Conservation (phyloP, 768 basidiomycete species). For the Tremella fuciformis region DNA sequence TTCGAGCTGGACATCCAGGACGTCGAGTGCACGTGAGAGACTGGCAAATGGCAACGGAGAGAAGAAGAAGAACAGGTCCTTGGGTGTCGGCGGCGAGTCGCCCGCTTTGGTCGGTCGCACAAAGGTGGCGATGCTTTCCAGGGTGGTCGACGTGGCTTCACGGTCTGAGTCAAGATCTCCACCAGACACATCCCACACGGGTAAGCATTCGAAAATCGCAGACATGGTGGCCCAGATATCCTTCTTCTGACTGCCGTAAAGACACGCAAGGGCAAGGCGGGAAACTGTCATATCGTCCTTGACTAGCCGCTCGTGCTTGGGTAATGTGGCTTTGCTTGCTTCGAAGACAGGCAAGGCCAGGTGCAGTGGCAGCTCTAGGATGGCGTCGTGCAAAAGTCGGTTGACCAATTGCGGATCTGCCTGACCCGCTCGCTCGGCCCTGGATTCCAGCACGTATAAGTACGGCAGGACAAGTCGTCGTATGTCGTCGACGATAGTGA, state of each 20-base stretch:
- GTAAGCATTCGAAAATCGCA: slow-evolving; percentile 89
- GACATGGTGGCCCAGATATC: slow-evolving; percentile 82
- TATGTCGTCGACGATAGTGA: slow-evolving; percentile 67
- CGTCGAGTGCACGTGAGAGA: slow-evolving; percentile 78
- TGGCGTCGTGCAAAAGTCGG: slow-evolving; percentile 68
- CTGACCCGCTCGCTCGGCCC: slow-evolving; percentile 72
- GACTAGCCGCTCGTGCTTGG: slow-evolving; percentile 67
- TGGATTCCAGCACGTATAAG: slow-evolving; percentile 84
- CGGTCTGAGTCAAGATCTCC: slow-evolving; percentile 59
- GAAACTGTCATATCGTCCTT: slow-evolving; percentile 79
- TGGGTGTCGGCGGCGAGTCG: slow-evolving; percentile 58
- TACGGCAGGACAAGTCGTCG: slow-evolving; percentile 81
- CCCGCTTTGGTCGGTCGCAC: slow-evolving; percentile 69
- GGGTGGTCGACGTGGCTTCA: slow-evolving; percentile 76
- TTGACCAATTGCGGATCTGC: slow-evolving; percentile 67
- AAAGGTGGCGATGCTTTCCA: slow-evolving; percentile 73
- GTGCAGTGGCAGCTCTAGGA: slow-evolving; percentile 66
- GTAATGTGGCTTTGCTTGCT: slow-evolving; percentile 83
- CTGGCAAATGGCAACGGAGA: slow-evolving; percentile 69
- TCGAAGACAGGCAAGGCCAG: slow-evolving; percentile 76
- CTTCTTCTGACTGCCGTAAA: slow-evolving; percentile 72
- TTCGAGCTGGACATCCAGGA: slow-evolving; percentile 89
- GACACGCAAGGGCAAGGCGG: slow-evolving; percentile 76
- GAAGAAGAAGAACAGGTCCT: slow-evolving; percentile 78
- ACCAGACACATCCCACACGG: slow-evolving; percentile 68